These are phyloP conservation scores for Amanita molliuscula DNA, from an alignment of 768 basidiomycete genomes.

Conservation along the genomic window DNA sequence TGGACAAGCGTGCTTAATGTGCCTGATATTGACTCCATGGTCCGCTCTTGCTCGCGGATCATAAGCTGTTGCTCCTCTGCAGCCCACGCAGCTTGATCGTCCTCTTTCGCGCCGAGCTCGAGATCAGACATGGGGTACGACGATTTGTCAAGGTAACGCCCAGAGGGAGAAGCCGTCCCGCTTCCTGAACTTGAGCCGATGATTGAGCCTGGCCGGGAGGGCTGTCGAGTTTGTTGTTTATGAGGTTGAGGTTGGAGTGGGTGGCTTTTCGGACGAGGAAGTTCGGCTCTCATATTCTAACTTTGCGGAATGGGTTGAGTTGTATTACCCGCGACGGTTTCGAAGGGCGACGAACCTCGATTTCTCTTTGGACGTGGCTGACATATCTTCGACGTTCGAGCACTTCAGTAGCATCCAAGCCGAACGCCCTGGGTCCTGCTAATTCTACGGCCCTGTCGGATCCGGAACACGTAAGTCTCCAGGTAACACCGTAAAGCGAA, in stretches of 20 bases:
- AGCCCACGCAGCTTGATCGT: constrained; percentile 75
- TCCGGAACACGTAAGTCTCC: constrained; percentile 5
- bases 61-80: constrained; percentile 83
- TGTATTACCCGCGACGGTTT: neutral
- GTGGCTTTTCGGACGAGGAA: constrained; percentile 20
- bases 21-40: constrained; percentile 80
- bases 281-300: constrained; percentile 69
- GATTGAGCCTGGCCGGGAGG: neutral
- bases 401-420: constrained; percentile 73
- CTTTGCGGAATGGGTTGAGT: constrained; percentile 19
- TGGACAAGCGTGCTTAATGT: constrained; percentile 77
- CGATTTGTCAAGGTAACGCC: neutral
- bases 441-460: constrained; percentile 72
- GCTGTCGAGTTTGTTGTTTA: neutral
- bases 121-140: neutral
- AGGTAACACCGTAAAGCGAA: neutral
- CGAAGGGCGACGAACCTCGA: constrained; percentile 49
- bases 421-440: constrained; percentile 76
- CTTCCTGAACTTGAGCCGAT: neutral
- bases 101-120: constrained; percentile 15
- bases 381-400: constrained; percentile 69
- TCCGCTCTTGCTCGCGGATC: constrained; percentile 80
- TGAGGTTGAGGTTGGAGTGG: neutral
- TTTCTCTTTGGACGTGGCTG: constrained; percentile 57
- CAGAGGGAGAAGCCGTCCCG: neutral